Conservation (phyloP, 2,329 filamentous ascomycete genomes). For the Sporothrix globosa region DNA sequence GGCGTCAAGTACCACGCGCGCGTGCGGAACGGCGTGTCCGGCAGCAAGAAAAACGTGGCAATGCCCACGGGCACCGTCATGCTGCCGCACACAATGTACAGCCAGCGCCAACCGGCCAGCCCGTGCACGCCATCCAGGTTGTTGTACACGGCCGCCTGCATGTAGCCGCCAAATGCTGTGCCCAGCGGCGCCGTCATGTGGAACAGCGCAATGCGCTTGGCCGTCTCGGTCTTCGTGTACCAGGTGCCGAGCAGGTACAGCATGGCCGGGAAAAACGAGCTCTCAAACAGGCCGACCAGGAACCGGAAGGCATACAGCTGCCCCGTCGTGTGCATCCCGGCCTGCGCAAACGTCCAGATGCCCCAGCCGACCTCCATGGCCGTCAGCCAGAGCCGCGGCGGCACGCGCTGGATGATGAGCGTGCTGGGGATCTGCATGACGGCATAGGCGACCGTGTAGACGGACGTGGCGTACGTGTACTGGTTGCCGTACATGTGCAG, state of each 20-base stretch:
- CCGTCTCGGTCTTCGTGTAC: conserved; percentile 63
- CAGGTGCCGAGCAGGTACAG: conserved; percentile 54
- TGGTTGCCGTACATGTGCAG: conserved; percentile 49
- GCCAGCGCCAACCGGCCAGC: conserved; percentile 31
- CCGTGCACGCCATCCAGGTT: conserved; percentile 46
- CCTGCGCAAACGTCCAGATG: conserved; percentile 36
- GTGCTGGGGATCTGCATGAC: conserved; percentile 37
- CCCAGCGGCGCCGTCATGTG: conserved; percentile 60
- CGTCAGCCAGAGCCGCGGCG: conserved; percentile 6
- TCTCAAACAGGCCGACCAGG: conserved; percentile 34
- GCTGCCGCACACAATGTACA: conserved; percentile 33
- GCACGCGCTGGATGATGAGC: conserved; percentile 14
- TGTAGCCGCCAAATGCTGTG: conserved; percentile 42
- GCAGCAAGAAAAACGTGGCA: conserved; percentile 36
- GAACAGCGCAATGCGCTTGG: conserved; percentile 65
- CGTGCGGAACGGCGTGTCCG: conserved; percentile 27
- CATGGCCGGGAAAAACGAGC: conserved; percentile 56
- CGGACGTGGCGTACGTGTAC: conserved; percentile 46
- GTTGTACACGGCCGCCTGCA: conserved; percentile 48
- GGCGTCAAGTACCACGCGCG: conserved; percentile 40
- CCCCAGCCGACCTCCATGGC: conserved; percentile 33
- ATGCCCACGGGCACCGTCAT: conserved; percentile 37
- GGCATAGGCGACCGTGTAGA: conserved; percentile 37
- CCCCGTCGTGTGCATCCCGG: conserved; percentile 5
- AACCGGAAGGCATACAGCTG: conserved; percentile 56